Percentiles rank a stretch among this genome's conserved stretches.
Evolutionary conservation across 2,329 filamentous ascomycete genomes (phyloP).

Genomic region (Pseudogymnoascus sp.): DNA sequence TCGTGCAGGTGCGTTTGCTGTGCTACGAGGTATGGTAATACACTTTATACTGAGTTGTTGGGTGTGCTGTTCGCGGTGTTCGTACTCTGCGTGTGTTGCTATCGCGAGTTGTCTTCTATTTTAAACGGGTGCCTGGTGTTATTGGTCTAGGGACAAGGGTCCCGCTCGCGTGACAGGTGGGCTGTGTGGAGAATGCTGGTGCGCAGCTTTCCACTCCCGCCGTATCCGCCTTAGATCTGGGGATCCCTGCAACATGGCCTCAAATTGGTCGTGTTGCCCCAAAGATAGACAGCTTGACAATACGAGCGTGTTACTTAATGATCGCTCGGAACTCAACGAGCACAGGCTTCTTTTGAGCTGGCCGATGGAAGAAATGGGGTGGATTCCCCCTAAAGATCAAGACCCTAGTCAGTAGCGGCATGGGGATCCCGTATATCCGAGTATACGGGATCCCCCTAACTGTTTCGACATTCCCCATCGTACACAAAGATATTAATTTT

Average conservation of each 20-base stretch:
- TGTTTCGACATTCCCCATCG: no score
- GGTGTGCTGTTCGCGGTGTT: background rate
- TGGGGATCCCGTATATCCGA: no score
- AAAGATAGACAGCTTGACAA: background rate
- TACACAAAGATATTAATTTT: no score
- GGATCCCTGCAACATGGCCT: background rate
- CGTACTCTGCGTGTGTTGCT: background rate
- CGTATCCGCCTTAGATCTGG: background rate
- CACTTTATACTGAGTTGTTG: background rate
- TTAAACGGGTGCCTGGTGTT: background rate
- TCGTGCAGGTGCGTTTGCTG: background rate
- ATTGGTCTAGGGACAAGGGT: background rate
- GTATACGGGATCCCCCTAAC: no score
- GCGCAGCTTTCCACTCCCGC: background rate
- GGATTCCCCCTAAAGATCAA: no score
- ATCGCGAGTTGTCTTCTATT: background rate
- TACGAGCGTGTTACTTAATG: no score
- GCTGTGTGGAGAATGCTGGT: background rate
- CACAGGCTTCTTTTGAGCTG: no score
- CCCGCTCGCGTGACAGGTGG: background rate
- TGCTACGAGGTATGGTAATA: background rate
- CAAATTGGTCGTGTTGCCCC: background rate
- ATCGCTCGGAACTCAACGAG: no score
- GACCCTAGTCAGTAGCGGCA: no score
- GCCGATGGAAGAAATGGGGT: no score